phyloP scores from a whole-genome alignment of 1,139 yeast species.

The Candida sanyaensis region DNA sequence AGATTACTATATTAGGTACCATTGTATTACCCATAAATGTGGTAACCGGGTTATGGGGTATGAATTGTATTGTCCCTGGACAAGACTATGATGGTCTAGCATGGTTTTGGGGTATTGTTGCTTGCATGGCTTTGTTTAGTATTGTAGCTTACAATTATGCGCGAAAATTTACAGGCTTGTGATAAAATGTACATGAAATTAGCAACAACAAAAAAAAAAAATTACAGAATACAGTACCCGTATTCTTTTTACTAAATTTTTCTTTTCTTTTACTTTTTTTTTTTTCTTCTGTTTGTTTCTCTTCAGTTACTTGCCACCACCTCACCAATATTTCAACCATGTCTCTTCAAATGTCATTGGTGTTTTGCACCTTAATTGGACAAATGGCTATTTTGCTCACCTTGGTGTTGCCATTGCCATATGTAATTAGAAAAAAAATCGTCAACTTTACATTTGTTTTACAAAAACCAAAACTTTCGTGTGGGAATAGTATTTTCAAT shows the following conservation, averaged over 20 bases:
- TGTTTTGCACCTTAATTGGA: slow-evolving; percentile 45
- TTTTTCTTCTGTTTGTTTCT: not conserved
- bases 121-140: slow-evolving; percentile 38
- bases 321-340: slow-evolving; percentile 21
- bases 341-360: slow-evolving; percentile 49
- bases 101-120: slow-evolving; percentile 69
- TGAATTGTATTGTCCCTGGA: slow-evolving; percentile 97
- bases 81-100: slow-evolving; percentile 68
- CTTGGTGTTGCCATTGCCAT: slow-evolving; percentile 65
- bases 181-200: slow-evolving; percentile 2
- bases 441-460: slow-evolving; percentile 39
- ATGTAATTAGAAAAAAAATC: slow-evolving; percentile 47
- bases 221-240: not conserved
- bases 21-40: slow-evolving; percentile 92
- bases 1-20: slow-evolving; percentile 91
- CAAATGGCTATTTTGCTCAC: slow-evolving; percentile 58
- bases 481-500: slow-evolving; percentile 51
- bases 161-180: slow-evolving; percentile 44
- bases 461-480: slow-evolving; percentile 45
- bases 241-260: not conserved
- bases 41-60: slow-evolving; percentile 97
- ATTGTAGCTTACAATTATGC: slow-evolving; percentile 45
- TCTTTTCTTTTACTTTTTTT: not conserved
- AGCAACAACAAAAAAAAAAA: not conserved
- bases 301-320: not conserved